These are phyloP conservation scores for Metschnikowia gelsemii DNA, from an alignment of 805 yeast genomes.

Conservation along the genomic window DNA sequence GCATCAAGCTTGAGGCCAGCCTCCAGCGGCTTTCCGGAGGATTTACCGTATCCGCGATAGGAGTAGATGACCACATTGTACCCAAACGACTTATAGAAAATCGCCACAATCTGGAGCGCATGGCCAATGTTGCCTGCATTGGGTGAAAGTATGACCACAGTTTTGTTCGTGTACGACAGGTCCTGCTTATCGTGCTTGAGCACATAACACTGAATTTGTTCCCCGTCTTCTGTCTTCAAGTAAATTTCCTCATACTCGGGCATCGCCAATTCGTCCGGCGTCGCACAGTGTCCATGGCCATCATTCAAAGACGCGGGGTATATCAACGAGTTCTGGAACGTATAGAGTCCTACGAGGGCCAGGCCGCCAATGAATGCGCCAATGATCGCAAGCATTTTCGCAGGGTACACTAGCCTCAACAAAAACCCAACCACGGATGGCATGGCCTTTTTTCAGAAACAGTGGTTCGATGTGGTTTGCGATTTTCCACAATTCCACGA, in stretches of 20 bases:
- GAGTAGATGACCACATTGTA: conserved; percentile 83
- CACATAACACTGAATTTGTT: conserved; percentile 61
- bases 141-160: conserved; percentile 79
- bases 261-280: conserved; percentile 70
- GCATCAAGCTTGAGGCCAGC: conserved; percentile 81
- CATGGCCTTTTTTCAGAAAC: conserved; percentile 12
- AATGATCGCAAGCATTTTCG: conserved; percentile 36
- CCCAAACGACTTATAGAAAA: conserved; percentile 60
- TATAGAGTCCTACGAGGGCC: conserved; percentile 53
- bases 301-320: conserved; percentile 82
- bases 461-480: no score
- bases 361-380: conserved; percentile 45
- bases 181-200: conserved; percentile 48
- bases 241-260: conserved; percentile 55
- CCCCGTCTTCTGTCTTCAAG: conserved; percentile 69
- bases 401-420: conserved; percentile 14
- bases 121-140: conserved; percentile 97
- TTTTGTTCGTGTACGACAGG: conserved; percentile 51
- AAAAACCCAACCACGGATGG: conserved; percentile 9
- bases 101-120: conserved; percentile 73
- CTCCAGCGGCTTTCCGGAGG: conserved; percentile 77
- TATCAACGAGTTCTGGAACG: conserved; percentile 64
- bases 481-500: no score
- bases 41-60: conserved; percentile 86
- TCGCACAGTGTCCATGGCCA: conserved; percentile 69